Evolutionary conservation across 495 filamentous ascomycete genomes (phyloP).

Genomic region (Podospora appendiculata): DNA sequence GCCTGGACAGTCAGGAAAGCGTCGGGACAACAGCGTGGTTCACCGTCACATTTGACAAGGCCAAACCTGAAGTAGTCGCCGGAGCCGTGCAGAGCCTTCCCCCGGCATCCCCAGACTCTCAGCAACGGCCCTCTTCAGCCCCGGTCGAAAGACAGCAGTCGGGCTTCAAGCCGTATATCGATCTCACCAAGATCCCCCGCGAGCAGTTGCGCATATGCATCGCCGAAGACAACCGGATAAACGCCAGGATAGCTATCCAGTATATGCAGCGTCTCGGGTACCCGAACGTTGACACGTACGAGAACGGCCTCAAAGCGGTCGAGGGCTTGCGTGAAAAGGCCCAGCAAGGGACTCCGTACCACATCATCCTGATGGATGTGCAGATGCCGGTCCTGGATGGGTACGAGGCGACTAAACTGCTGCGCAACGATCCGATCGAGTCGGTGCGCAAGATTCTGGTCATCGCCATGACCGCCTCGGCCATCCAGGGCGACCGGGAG

Average conservation of each 20-base stretch:
- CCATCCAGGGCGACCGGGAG: slow-evolving; percentile 85
- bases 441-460: slow-evolving; percentile 70
- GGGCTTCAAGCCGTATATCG: slow-evolving; percentile 11
- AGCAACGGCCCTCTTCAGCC: slow-evolving; percentile 49
- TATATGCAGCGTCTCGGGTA: slow-evolving; percentile 81
- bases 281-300: slow-evolving; percentile 69
- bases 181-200: slow-evolving; percentile 60
- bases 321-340: slow-evolving; percentile 71
- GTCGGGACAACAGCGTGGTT: slow-evolving; percentile 82
- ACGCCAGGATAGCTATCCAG: slow-evolving; percentile 83
- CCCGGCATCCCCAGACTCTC: slow-evolving; percentile 28
- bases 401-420: slow-evolving; percentile 80
- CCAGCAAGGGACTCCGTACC: slow-evolving; percentile 59
- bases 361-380: slow-evolving; percentile 87
- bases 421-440: slow-evolving; percentile 66
- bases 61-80: slow-evolving; percentile 42
- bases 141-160: slow-evolving; percentile 20
- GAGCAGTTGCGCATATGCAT: slow-evolving; percentile 78
- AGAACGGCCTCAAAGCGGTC: slow-evolving; percentile 77
- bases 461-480: slow-evolving; percentile 89
- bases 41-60: slow-evolving; percentile 74
- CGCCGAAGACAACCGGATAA: slow-evolving; percentile 88
- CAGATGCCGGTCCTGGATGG: slow-evolving; percentile 93
- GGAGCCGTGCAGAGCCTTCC: slow-evolving; percentile 40
- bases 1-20: slow-evolving; percentile 67